These are phyloP conservation scores for Quercus parvula DNA, from an alignment of 306 rosid species.

Conservation along the genomic window DNA sequence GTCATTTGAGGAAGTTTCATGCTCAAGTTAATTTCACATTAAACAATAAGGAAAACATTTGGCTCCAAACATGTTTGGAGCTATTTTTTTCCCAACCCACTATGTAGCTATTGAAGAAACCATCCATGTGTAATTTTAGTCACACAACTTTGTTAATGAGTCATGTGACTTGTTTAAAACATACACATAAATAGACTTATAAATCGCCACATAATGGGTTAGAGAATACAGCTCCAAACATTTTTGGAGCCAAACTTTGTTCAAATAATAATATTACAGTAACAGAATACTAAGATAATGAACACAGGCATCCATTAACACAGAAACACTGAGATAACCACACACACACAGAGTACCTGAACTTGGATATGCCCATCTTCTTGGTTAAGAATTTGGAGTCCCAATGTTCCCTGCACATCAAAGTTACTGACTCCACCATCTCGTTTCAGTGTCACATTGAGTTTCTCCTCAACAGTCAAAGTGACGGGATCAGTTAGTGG, in stretches of 20 bases:
- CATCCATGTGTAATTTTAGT: too few relatives aligned
- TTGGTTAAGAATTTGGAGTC: conserved; percentile 87
- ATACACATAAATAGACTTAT: too few relatives aligned
- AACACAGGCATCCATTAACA: background rate
- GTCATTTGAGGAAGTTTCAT: background rate
- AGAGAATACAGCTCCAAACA: too few relatives aligned
- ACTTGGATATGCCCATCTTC: conserved; percentile 89
- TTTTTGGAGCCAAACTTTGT: too few relatives aligned
- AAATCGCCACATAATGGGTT: too few relatives aligned
- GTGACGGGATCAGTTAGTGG: conserved; percentile 89
- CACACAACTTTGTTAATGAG: too few relatives aligned
- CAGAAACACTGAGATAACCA: background rate
- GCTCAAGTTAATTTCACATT: background rate
- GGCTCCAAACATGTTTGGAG: too few relatives aligned
- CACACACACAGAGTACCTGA: conserved; percentile 47
- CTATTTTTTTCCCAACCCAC: too few relatives aligned
- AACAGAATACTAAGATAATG: background rate
- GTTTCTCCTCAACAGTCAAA: conserved; percentile 89
- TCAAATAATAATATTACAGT: background rate
- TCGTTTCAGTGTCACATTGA: conserved; percentile 80
- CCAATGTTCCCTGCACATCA: conserved; percentile 88
- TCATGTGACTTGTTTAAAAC: too few relatives aligned
- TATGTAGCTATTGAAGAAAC: too few relatives aligned
- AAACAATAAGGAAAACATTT: background rate
- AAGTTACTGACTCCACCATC: conserved; percentile 93